Evolutionary conservation across 768 basidiomycete genomes (phyloP).

Genomic region (Phlegmacium glaucopus): DNA sequence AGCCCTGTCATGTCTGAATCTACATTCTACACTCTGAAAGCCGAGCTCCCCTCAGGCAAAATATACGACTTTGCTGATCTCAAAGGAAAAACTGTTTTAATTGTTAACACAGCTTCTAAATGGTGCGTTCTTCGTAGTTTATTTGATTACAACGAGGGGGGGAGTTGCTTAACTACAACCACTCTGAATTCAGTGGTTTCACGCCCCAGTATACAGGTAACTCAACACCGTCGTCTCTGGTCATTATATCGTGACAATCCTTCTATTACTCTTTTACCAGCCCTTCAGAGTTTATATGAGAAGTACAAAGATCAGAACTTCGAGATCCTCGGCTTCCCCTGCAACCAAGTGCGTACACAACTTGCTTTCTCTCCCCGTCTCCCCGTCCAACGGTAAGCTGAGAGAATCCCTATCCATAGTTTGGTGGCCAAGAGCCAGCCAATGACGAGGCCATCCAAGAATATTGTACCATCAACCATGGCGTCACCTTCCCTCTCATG

Average conservation of each 20-base stretch:
- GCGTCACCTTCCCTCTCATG: constrained; percentile 88
- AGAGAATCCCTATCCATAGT: constrained; percentile 52
- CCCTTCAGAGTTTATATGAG: constrained; percentile 77
- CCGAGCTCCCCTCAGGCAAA: constrained; percentile 54
- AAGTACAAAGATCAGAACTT: constrained; percentile 78
- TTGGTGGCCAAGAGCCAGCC: constrained; percentile 85
- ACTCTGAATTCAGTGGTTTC: constrained; percentile 55
- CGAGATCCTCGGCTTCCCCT: constrained; percentile 87
- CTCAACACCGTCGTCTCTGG: too few relatives aligned
- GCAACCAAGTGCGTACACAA: constrained; percentile 61
- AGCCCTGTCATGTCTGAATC: constrained; percentile 31
- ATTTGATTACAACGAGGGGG: not conserved
- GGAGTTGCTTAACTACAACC: not conserved
- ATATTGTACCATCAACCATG: constrained; percentile 81
- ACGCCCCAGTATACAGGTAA: constrained; percentile 75
- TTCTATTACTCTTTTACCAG: constrained; percentile 28
- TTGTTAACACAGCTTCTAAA: constrained; percentile 76
- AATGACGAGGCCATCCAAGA: constrained; percentile 68
- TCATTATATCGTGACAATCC: too few relatives aligned
- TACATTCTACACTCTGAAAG: constrained; percentile 67
- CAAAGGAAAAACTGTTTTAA: constrained; percentile 73
- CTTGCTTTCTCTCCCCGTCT: not conserved
- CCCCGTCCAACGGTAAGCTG: too few relatives aligned
- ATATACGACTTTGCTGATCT: constrained; percentile 62
- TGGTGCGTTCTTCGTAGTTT: constrained; percentile 44